Percentiles rank a stretch among this genome's conserved stretches.
These are phyloP conservation scores for Didymella exigua DNA, from an alignment of 2,329 filamentous ascomycete species.

Conservation along the genomic window DNA sequence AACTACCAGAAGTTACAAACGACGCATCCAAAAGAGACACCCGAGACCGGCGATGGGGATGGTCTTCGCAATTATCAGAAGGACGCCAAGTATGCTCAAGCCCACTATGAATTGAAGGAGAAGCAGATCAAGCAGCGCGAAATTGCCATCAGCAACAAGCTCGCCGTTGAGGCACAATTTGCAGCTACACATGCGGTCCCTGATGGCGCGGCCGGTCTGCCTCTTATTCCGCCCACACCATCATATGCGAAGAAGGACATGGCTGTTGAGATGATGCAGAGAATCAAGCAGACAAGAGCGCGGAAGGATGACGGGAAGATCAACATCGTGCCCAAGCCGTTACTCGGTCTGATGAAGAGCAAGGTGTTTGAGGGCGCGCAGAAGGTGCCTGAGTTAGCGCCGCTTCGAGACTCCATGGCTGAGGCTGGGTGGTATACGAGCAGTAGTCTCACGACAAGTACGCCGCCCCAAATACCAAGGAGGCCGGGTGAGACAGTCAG, in stretches of 20 bases:
- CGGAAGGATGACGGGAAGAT: constrained; percentile 15
- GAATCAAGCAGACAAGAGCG: constrained; percentile 5
- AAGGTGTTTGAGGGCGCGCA: constrained; percentile 25
- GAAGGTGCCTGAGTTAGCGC: background rate
- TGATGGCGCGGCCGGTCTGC: constrained; percentile 22
- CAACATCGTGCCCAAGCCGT: constrained; percentile 23
- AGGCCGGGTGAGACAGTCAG: background rate
- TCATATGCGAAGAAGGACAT: constrained; percentile 12
- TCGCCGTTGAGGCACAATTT: constrained; percentile 33
- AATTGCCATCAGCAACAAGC: constrained; percentile 32
- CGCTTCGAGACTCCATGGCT: background rate
- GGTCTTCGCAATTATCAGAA: constrained; percentile 37
- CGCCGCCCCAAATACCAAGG: background rate
- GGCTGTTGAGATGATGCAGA: constrained; percentile 15
- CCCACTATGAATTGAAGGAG: constrained; percentile 20
- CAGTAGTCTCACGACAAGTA: background rate
- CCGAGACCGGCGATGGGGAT: constrained; percentile 16
- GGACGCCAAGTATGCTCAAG: constrained; percentile 30
- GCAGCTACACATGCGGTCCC: constrained; percentile 16
- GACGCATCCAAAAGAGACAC: constrained; percentile 30
- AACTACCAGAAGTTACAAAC: constrained; percentile 36
- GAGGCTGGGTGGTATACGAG: background rate
- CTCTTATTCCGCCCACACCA: constrained; percentile 35
- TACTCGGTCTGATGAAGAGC: constrained; percentile 30
- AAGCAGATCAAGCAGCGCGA: constrained; percentile 34